Evolutionary conservation across 148 eudicot species (phyloP).

Genomic region (Camellia granthamiana): DNA sequence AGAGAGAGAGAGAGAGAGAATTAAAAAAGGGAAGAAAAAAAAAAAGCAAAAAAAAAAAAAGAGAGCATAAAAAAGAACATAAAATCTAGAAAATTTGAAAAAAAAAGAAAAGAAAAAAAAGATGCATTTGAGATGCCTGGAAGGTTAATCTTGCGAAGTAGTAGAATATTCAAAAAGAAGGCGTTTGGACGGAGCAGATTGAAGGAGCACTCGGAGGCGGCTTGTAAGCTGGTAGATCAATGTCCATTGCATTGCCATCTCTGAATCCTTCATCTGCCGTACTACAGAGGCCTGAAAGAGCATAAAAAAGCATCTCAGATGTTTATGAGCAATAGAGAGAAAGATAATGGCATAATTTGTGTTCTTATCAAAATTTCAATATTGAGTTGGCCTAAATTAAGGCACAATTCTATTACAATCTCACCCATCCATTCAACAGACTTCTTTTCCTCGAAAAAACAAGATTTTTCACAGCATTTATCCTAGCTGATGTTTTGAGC

Average conservation of each 20-base stretch:
- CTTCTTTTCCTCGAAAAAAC: neutral
- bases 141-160: conserved; percentile 70
- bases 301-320: conserved; percentile 11
- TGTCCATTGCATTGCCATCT: conserved; percentile 99
- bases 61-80: neutral
- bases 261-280: conserved; percentile 97
- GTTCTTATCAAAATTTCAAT: neutral
- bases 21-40: conserved; percentile 9
- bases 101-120: neutral
- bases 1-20: neutral
- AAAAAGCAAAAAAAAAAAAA: neutral
- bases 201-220: conserved; percentile 84
- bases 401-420: neutral
- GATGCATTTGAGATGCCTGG: neutral
- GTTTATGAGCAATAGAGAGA: neutral
- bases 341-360: neutral
- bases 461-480: neutral
- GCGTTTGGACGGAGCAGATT: conserved; percentile 91
- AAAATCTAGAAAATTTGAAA: neutral
- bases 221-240: conserved; percentile 97
- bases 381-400: neutral
- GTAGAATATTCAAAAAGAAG: conserved; percentile 94
- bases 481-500: neutral
- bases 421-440: neutral
- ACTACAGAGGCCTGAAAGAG: conserved; percentile 80